Conservation (phyloP, 2,329 filamentous ascomycete species). For the Paracamarosporium sp. region DNA sequence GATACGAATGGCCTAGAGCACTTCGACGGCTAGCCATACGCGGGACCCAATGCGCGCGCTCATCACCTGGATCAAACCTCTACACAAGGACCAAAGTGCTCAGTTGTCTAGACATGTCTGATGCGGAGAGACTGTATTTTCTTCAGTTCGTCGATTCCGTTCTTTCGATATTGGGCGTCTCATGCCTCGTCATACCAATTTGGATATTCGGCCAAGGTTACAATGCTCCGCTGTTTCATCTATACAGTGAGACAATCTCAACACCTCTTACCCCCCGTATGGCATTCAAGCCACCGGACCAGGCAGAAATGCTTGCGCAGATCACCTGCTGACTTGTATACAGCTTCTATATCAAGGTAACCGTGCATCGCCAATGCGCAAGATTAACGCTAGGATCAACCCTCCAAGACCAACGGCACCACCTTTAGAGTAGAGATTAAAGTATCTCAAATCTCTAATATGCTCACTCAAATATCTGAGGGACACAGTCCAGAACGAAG, state of each 20-base stretch:
- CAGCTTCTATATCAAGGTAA: conserved; percentile 23
- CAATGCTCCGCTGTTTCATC: conserved; percentile 31
- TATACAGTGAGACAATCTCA: conserved; percentile 30
- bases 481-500: not conserved
- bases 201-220: conserved; percentile 13
- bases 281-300: conserved; percentile 20
- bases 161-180: no score
- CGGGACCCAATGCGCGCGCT: not conserved
- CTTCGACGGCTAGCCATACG: not conserved
- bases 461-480: conserved; percentile 5
- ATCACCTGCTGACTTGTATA: conserved; percentile 21
- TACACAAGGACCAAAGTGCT: not conserved
- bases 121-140: not conserved
- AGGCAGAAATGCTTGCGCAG: conserved; percentile 16
- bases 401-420: conserved; percentile 11
- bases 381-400: conserved; percentile 15
- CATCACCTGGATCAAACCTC: not conserved
- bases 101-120: not conserved
- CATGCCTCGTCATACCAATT: no score
- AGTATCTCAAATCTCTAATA: conserved; percentile 18
- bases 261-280: conserved; percentile 9
- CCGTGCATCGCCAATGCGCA: conserved; percentile 16
- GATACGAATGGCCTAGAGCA: not conserved
- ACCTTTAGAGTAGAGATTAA: not conserved
- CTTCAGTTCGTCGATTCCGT: not conserved